phyloP scores from a whole-genome alignment of 164 flowering plant species.

The Annona cherimola region DNA sequence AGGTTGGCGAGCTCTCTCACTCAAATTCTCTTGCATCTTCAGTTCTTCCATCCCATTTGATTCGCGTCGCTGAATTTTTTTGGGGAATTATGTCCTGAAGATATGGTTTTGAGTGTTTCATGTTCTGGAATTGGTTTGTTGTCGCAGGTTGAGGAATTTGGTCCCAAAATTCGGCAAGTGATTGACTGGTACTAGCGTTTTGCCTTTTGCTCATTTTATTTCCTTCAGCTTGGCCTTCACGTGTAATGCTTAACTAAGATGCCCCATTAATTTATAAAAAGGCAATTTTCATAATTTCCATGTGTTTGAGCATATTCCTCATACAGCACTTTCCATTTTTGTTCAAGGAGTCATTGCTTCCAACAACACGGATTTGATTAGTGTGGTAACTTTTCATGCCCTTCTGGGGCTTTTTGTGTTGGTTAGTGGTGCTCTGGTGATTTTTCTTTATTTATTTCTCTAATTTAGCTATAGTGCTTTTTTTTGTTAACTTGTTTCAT shows the following conservation, averaged over 20 bases:
- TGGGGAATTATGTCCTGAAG: background rate
- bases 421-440: background rate
- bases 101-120: background rate
- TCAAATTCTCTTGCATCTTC: too few species aligned
- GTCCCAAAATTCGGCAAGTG: slow-evolving; percentile 78
- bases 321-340: background rate
- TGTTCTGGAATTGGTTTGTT: background rate
- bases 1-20: slow-evolving; percentile 28
- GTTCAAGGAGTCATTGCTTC: background rate
- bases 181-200: slow-evolving; percentile 52
- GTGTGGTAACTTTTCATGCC: too few species aligned
- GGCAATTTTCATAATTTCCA: background rate
- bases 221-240: background rate
- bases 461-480: too few species aligned
- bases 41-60: too few species aligned
- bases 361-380: background rate
- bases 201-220: background rate
- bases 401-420: background rate
- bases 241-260: background rate
- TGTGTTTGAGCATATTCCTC: background rate
- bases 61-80: too few species aligned
- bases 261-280: background rate
- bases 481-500: background rate
- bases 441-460: too few species aligned
- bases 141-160: slow-evolving; percentile 72